phyloP scores from a whole-genome alignment of 306 rosid genomes.

The Ochetophila trinervis region DNA sequence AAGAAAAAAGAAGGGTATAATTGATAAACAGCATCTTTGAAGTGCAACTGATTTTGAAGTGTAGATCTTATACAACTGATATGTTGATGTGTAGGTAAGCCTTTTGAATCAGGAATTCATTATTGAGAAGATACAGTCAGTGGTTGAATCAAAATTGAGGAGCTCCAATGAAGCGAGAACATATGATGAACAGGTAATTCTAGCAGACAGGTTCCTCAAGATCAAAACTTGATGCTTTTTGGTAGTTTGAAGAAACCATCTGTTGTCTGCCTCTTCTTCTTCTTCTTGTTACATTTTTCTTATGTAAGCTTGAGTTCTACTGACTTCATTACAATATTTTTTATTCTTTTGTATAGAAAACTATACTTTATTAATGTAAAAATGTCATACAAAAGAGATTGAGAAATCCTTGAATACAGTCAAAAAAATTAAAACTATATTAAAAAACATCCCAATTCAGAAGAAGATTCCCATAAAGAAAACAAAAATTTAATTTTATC shows the following conservation, averaged over 20 bases:
- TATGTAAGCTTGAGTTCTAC: background rate
- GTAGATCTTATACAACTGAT: background rate
- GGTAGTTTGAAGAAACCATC: slow-evolving; percentile 14
- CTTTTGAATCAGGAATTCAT: slow-evolving; percentile 84
- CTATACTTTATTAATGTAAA: too few species aligned
- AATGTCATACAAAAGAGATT: too few species aligned
- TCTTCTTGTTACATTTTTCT: background rate
- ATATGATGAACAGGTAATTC: slow-evolving; percentile 75
- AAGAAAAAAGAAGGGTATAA: too few species aligned
- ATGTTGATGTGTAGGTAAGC: slow-evolving; percentile 60
- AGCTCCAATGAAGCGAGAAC: slow-evolving; percentile 66
- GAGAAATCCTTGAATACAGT: too few species aligned
- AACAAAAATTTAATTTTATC: too few species aligned
- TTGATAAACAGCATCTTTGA: too few species aligned
- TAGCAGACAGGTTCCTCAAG: slow-evolving; percentile 1
- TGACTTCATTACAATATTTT: too few species aligned
- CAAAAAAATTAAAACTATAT: too few species aligned
- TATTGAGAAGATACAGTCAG: slow-evolving; percentile 81
- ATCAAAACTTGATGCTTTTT: slow-evolving; percentile 11
- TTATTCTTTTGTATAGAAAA: too few species aligned
- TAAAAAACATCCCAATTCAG: too few species aligned
- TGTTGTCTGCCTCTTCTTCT: background rate
- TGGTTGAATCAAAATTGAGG: slow-evolving; percentile 80
- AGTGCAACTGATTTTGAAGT: too few species aligned
- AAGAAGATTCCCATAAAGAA: too few species aligned